phyloP scores from a whole-genome alignment of 331 rosid genomes.

The Cydonia oblonga region DNA sequence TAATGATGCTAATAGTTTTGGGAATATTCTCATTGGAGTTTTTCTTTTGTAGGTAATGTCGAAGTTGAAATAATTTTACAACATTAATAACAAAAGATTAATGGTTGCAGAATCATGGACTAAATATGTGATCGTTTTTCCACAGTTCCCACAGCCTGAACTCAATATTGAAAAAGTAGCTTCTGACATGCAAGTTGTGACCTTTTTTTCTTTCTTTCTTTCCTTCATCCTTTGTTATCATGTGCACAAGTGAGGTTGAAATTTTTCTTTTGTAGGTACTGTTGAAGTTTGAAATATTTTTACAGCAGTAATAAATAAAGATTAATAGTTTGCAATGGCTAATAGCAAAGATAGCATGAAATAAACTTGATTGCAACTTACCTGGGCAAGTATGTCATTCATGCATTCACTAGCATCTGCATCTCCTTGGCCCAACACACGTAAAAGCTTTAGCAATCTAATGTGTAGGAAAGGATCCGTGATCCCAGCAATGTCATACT shows the following conservation, averaged over 20 bases:
- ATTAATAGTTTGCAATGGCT: conserved; percentile 1
- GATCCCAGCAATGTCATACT: conserved; percentile 93
- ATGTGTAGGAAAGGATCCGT: conserved; percentile 94
- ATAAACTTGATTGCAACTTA: conserved; percentile 17
- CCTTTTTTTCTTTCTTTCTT: background rate
- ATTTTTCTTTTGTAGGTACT: background rate
- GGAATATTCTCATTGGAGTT: background rate
- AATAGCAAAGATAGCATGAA: conserved; percentile 2
- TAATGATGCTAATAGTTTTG: background rate
- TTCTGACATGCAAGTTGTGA: background rate
- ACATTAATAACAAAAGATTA: background rate
- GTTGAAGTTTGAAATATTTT: background rate
- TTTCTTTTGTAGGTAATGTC: background rate
- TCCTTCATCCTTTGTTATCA: too few relatives aligned
- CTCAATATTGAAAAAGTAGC: background rate
- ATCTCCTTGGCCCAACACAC: conserved; percentile 87
- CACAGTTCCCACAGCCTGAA: background rate
- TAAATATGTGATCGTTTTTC: background rate
- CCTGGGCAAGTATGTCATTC: conserved; percentile 99
- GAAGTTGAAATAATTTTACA: background rate
- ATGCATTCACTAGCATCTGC: conserved; percentile 81
- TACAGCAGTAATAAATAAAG: background rate
- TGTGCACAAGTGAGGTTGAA: background rate
- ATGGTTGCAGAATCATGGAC: background rate
- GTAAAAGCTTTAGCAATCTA: conserved; percentile 79